A percentile compares a stretch with the other conserved stretches of the same genome.
Evolutionary conservation across 306 rosid species (phyloP).

Genomic region (Fragaria ananassa): DNA sequence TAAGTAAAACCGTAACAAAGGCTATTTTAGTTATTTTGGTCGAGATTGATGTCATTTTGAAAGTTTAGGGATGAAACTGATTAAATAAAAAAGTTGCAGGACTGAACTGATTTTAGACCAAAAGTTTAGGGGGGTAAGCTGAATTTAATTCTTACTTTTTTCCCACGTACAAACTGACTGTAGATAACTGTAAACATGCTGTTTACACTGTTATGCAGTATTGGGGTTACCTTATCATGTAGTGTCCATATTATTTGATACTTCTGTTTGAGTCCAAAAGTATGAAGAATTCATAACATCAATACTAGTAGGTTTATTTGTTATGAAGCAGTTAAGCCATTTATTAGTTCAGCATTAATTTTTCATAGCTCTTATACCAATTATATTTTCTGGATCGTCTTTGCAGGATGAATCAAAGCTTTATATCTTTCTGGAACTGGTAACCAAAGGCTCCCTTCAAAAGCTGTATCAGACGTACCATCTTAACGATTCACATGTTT

Average conservation of each 20-base stretch:
- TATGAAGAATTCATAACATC: background rate
- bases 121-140: too few species aligned
- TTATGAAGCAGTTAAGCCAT: background rate
- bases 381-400: conserved; percentile 24
- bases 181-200: background rate
- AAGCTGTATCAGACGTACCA: conserved; percentile 53
- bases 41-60: too few species aligned
- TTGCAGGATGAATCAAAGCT: conserved; percentile 79
- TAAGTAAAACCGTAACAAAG: too few species aligned
- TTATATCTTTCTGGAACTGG: conserved; percentile 84
- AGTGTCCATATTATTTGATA: background rate
- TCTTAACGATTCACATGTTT: conserved; percentile 79
- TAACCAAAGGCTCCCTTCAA: conserved; percentile 83
- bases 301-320: background rate
- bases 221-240: background rate
- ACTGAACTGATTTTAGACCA: too few species aligned
- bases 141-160: too few species aligned
- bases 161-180: background rate
- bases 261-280: background rate
- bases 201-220: background rate
- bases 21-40: too few species aligned
- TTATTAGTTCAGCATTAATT: background rate
- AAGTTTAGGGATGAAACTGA: too few species aligned
- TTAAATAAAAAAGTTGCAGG: too few species aligned
- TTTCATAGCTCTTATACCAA: background rate